Base-by-base conservation (phyloP, 306 rosid genomes). In the Prinsepia uniflora region DNA sequence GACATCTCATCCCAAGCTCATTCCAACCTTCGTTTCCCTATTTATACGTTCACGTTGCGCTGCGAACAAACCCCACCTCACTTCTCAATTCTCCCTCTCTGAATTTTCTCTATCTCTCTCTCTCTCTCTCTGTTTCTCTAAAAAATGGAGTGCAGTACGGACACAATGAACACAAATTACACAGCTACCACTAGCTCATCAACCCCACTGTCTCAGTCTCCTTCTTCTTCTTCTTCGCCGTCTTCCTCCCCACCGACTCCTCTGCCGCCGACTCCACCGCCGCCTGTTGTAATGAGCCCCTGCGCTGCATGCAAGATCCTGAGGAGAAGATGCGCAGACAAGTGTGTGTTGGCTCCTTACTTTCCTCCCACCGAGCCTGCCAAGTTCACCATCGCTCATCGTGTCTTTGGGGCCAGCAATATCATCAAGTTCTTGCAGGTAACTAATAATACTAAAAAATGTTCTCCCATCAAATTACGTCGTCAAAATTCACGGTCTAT, bases 371-470 rank as follows among this genome's bases (percentile, higher is more conserved):
- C 98, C 6, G 89, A 93, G 10, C 96, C 98, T 5, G 76, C 89
- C 80, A 90, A 93, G 86, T 93, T 93, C 46, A 87, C 98, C 82
- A 93, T 75, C 41, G 98, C 96, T 7, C 98, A 93, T 47, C 72
- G 96, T 5, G 98, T 93, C 53, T 93, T 90, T 48, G 98, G 98
- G 11, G 96, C 98, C 1, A 93, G 98, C 78, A 93, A 93, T 75
- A 90, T 93, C 87, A 93, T 90, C 85, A 93, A 93, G 83, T 84
- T 88, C 82, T 80, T 93, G 74, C 98, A 93, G 98, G 98, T 92
- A 67, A 12, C 4, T 22, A 30, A 30, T 30, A 30, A 3, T 30
- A 30, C 36, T 30, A 30, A 30, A 0, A 30, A 30, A 30, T 30
- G 36, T 1, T 30, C 36, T 30, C 36, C 3, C 36, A 2, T 53